Base-by-base conservation (phyloP, 140 eudicot species). In the Cichorium intybus region DNA sequence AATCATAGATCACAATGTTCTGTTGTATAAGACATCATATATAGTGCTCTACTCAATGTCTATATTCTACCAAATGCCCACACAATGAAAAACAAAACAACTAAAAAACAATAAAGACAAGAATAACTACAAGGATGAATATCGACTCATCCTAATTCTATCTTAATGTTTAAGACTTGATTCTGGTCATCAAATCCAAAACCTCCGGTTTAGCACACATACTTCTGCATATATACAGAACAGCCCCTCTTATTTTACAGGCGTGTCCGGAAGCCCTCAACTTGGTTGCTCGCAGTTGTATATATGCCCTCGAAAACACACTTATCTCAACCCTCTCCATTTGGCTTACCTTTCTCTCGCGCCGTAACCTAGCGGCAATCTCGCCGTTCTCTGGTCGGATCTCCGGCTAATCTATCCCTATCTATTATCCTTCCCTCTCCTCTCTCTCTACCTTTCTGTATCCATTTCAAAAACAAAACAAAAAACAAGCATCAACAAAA, bases 351-450 rank as follows among this genome's bases (percentile, higher is more conserved):
- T 71, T 34, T 47, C 21, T 67, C 24, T 49, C 51, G 35, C 62
- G 71, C 66, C 77, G 77, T 72, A 62, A 60, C 74, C 60, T 61
- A 85, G 77, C 82, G 85, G 90, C 69, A 37, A 68, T 72, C 20
- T 22, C 53, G 85, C 80, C 84, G 87, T 57, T 4, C 33, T 48
- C 59, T 52, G 75, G 82, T 69, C 87, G 77, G 77, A 74, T 37
- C 74, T 81, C 87, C 86, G 87, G 43, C 84, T 34, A 58, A 68
- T 41, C 74, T 64, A 60, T 77, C 72, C 65, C 15, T 75, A 60
- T 34, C 83, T 76, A 76, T 66, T 71, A 64, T 58, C 80, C 86
- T 74, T 76, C 85, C 88, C 88, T 82, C 94, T 79, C 86, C 81
- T 80, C 83, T 37, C n/a, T 63, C 79, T 59, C 33, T 70, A 52